Base-by-base conservation (phyloP, 129 eudicot genomes). In the Gnaphalium uliginosum region DNA sequence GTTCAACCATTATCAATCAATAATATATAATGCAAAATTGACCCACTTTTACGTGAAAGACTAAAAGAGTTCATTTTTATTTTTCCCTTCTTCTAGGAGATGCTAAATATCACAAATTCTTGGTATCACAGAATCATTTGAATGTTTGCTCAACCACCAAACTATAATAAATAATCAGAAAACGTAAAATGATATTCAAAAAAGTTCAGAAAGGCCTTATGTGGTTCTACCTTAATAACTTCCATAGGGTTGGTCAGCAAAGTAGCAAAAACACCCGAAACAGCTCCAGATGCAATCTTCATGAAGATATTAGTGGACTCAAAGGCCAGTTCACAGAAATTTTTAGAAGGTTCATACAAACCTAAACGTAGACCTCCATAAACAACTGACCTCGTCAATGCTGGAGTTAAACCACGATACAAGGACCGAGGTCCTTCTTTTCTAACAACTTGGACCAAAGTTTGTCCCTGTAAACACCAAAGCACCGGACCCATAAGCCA, bases 301-400 rank as follows among this genome's bases (percentile, higher is more conserved):
- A 89, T 75, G 82, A 94, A 89, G 89, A 94, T 77, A 86, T 90
- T 94, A 89, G 87, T 85, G 81, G 99, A 94, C 90, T 92, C 99
- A 90, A 90, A 94, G 87, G 93, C 99, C 87, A 84, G 75, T 82
- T 89, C 96, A 81, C 96, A 94, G 57, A 90, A 82, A 89, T 89
- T 75, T 87, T 94, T 94, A 82, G 92, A 87, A 25, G 97, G 99
- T 86, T 89, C 99, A 90, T 94, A 94, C 91, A 94, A 87, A 70
- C 97, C 97, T 89, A 94, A 94, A 86, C 99, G 99, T 78, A 94
- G 95, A 84, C 99, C 99, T 84, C 99, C 99, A 80, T 94, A 90
- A 81, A 94, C 85, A 94, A 91, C 97, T 94, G 99, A 94, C 99
- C 99, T 94, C 71, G 81, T 89, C 85, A 94, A 86, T 75, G 99